A percentile compares a stretch with the other conserved stretches of the same genome.
Evolutionary conservation across 768 basidiomycete genomes (phyloP).

Genomic region (Symmetrospora coprosmae): DNA sequence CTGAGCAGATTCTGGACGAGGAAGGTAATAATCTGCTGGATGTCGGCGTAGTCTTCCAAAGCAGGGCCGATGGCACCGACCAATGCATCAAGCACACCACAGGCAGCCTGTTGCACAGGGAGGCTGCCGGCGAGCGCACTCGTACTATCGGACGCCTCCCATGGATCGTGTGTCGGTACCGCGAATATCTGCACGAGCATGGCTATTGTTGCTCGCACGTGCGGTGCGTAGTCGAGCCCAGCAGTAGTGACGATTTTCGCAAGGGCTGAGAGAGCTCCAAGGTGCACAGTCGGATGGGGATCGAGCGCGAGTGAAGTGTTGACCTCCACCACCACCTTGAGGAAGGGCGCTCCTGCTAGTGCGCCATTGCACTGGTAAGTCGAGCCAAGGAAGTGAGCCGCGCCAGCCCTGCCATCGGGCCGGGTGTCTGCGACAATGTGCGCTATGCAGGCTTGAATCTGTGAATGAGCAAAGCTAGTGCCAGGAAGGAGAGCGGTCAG

Average conservation of each 20-base stretch:
- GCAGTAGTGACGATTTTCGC: slow-evolving; percentile 79
- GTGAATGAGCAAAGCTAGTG: slow-evolving; percentile 63
- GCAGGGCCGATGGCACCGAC: slow-evolving; percentile 91
- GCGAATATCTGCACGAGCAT: slow-evolving; percentile 81
- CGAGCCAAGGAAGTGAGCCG: slow-evolving; percentile 77
- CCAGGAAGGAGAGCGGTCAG: slow-evolving; percentile 70
- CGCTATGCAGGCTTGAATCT: slow-evolving; percentile 80
- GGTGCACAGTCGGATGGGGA: slow-evolving; percentile 91
- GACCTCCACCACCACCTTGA: slow-evolving; percentile 90
- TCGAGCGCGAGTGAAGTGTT: slow-evolving; percentile 89
- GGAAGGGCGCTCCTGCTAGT: slow-evolving; percentile 78
- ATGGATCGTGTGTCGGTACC: slow-evolving; percentile 77
- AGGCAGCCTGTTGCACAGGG: slow-evolving; percentile 79
- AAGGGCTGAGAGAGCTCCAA: slow-evolving; percentile 74
- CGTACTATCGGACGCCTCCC: slow-evolving; percentile 62
- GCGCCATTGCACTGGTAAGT: slow-evolving; percentile 86
- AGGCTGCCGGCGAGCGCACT: slow-evolving; percentile 79
- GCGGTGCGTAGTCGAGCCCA: slow-evolving; percentile 77
- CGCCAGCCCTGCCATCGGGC: slow-evolving; percentile 81
- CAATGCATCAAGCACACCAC: slow-evolving; percentile 80
- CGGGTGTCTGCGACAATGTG: slow-evolving; percentile 89
- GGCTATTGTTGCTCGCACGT: slow-evolving; percentile 71
- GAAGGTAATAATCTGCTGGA: slow-evolving; percentile 65
- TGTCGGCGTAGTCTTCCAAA: slow-evolving; percentile 69
- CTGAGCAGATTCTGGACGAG: slow-evolving; percentile 70